These are phyloP conservation scores for Tephrocybe sp. DNA, from an alignment of 768 basidiomycete genomes.

Conservation along the genomic window DNA sequence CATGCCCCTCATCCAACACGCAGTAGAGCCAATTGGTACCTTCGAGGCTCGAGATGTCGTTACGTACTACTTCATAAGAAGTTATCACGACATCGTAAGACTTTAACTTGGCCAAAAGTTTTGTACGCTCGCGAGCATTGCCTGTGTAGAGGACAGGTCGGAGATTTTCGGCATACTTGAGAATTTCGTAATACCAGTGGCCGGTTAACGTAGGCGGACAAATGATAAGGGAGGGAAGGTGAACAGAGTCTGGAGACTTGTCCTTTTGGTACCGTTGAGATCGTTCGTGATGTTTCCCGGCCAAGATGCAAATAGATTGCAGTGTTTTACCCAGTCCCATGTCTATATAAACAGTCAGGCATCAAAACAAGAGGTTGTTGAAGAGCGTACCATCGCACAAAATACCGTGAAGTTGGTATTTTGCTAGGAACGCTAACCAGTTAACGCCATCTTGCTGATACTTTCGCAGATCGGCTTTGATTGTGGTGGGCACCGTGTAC, in stretches of 20 bases:
- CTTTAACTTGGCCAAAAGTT: constrained; percentile 62
- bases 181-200: constrained; percentile 98
- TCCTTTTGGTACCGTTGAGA: constrained; percentile 65
- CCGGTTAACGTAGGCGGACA: constrained; percentile 98
- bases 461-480: constrained; percentile 93
- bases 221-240: constrained; percentile 91
- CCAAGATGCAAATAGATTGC: constrained; percentile 96
- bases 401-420: constrained; percentile 97
- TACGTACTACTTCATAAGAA: constrained; percentile 96
- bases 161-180: constrained; percentile 87
- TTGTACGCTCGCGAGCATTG: constrained; percentile 76
- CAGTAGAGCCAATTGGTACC: constrained; percentile 90
- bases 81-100: constrained; percentile 91
- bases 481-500: constrained; percentile 80
- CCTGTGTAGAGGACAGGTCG: constrained; percentile 89
- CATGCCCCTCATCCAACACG: constrained; percentile 96
- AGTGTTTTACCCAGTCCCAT: constrained; percentile 99
- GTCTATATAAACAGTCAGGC: constrained; percentile 70
- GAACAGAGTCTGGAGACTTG: constrained; percentile 72
- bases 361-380: too few species aligned
- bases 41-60: constrained; percentile 80
- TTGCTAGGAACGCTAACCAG: constrained; percentile 97
- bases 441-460: constrained; percentile 99
- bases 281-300: constrained; percentile 91
- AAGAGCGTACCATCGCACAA: constrained; percentile 84